These are phyloP conservation scores for Cladophialophora exuberans DNA, from an alignment of 2,329 filamentous ascomycete genomes.

Conservation along the genomic window DNA sequence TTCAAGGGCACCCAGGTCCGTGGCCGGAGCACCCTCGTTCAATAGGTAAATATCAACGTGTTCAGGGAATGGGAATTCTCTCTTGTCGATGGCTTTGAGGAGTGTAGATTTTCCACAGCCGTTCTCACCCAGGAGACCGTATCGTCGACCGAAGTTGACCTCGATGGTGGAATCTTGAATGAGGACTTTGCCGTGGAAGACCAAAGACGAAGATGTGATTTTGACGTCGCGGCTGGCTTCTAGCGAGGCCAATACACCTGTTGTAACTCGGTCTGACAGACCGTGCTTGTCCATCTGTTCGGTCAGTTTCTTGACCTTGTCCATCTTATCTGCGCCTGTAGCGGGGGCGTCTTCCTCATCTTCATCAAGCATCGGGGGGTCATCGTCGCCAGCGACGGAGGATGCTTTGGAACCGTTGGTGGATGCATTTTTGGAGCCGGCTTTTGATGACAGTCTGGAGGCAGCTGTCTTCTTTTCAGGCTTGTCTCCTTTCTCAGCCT, in stretches of 20 bases:
- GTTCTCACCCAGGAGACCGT: slow-evolving; percentile 97
- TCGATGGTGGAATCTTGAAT: slow-evolving; percentile 94
- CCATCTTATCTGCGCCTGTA: slow-evolving; percentile 71
- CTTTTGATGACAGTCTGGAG: slow-evolving; percentile 72
- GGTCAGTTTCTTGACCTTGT: slow-evolving; percentile 82
- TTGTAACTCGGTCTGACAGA: slow-evolving; percentile 96
- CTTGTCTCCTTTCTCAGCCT: slow-evolving; percentile 56
- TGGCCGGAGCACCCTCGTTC: slow-evolving; percentile 92
- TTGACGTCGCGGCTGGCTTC: slow-evolving; percentile 90
- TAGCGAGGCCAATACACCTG: slow-evolving; percentile 89
- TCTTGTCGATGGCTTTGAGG: slow-evolving; percentile 87
- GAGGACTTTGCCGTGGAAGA: slow-evolving; percentile 97
- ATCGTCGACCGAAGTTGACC: slow-evolving; percentile 87
- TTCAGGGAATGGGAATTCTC: slow-evolving; percentile 94
- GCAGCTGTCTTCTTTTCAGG: slow-evolving; percentile 63
- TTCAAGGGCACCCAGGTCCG: slow-evolving; percentile 86
- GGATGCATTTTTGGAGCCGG: slow-evolving; percentile 64
- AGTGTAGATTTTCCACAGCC: slow-evolving; percentile 99
- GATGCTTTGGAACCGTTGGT: slow-evolving; percentile 52
- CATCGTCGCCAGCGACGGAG: slow-evolving; percentile 72
- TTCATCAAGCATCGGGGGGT: slow-evolving; percentile 63
- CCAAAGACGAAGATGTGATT: slow-evolving; percentile 88
- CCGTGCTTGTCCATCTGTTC: slow-evolving; percentile 96
- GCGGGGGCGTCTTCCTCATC: slow-evolving; percentile 66
- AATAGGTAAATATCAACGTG: slow-evolving; percentile 98